Percentiles rank a stretch among this genome's conserved stretches.
These are phyloP conservation scores for Xylaria flabelliformis DNA, from an alignment of 495 filamentous ascomycete genomes.

Conservation along the genomic window DNA sequence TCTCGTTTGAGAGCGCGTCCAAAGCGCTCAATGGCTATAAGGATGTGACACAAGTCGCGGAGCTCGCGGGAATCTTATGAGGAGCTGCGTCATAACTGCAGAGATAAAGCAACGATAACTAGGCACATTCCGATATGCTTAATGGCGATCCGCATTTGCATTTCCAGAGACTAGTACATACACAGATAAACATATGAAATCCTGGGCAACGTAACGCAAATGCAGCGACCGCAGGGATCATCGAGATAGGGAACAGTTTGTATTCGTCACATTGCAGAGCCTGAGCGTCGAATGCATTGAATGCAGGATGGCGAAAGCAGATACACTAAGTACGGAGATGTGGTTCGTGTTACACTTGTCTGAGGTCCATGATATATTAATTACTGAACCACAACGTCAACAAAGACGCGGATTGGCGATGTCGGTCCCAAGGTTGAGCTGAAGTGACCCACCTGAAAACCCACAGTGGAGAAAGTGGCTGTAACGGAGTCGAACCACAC, in stretches of 20 bases:
- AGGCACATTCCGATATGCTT: conserved; percentile 43
- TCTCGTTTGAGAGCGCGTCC: conserved; percentile 19
- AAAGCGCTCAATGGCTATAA: conserved; percentile 36
- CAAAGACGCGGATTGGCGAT: conserved; percentile 14
- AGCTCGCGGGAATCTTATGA: conserved; percentile 16
- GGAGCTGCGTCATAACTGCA: conserved; percentile 39
- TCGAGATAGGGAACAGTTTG: neutral
- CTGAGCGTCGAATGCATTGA: neutral
- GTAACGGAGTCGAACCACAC: neutral
- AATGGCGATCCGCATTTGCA: conserved; percentile 42
- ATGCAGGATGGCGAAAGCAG: conserved; percentile 14
- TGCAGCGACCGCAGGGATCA: neutral
- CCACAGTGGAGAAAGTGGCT: neutral
- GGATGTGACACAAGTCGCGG: conserved; percentile 36
- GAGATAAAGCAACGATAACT: conserved; percentile 37
- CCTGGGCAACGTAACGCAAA: neutral
- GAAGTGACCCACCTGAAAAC: neutral
- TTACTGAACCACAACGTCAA: conserved; percentile 20
- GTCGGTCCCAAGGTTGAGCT: neutral
- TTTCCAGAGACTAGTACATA: conserved; percentile 31
- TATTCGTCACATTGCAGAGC: conserved; percentile 40
- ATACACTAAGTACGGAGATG: neutral
- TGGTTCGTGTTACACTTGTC: conserved; percentile 20
- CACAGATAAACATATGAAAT: neutral
- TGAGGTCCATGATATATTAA: conserved; percentile 9